Base-by-base conservation (phyloP, 1,284 basidiomycete genomes). In the Agroathelia rolfsii region DNA sequence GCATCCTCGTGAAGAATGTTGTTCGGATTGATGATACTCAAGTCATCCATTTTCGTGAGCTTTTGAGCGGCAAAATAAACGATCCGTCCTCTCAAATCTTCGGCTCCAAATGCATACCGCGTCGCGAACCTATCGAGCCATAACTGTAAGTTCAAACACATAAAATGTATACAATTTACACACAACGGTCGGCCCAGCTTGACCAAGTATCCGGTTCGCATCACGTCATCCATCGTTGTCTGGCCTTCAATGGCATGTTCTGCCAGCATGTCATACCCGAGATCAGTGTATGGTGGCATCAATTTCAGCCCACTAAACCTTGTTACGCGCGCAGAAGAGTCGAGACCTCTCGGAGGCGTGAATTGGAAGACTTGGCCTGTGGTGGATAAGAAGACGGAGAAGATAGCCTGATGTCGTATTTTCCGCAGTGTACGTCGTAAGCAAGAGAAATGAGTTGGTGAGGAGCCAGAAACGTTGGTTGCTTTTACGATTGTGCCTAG, bases 161-260 rank as follows among this genome's bases (percentile, higher is more conserved):
- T 13, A 19, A 9, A 28, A 28, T 9, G 12, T 26, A 24, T 19
- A 28, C 10, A 30, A 26, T 13, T 31, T 20, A 45, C 50, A 13
- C 34, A 53, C 52, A 53, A 32, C 13, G 51, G 50, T 7, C 51
- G 42, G 15, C 50, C 49, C 9, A 47, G 38, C 27, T 38, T 29
- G n/a, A 28, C 32, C 22, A 47, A 45, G 29, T 23, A 31, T 8
- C 24, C 24, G 6, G 23, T 14, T 6, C 24, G 10, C n/a, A 35
- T 32, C 11, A 34, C 29, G 14, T 32, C 6, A 13, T 37, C 35
- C 9, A 39, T n/a, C 13, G 25, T 39, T 11, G 13, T 11, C n/a
- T n/a, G n/a, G n/a, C n/a, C 13, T 10, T 15, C 2, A 23, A 13
- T 12, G 12, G 14, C 19, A 18, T 19, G n/a, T n/a, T n/a, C n/a